phyloP scores from a whole-genome alignment of 1,139 yeast species.

The Yamadazyma buinensis region DNA sequence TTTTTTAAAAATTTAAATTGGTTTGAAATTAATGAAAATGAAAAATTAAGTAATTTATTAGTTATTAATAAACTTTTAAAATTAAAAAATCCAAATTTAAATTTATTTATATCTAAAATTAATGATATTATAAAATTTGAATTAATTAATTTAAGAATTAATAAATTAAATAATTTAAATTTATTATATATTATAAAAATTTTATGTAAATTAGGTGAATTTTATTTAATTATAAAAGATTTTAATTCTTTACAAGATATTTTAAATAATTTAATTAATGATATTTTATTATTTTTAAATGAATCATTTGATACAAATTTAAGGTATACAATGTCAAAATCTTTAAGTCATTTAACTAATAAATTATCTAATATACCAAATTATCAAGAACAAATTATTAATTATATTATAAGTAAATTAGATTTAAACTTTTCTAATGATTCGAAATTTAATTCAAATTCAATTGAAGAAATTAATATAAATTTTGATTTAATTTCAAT shows the following conservation, averaged over 20 bases:
- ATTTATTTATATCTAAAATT: constrained; percentile 15
- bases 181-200: constrained; percentile 32
- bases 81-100: constrained; percentile 11
- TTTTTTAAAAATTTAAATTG: constrained; percentile 19
- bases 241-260: constrained; percentile 20
- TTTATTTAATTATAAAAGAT: constrained; percentile 13
- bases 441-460: not conserved
- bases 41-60: constrained; percentile 35
- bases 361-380: constrained; percentile 20
- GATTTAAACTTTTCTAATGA: constrained; percentile 16
- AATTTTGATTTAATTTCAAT: constrained; percentile 20
- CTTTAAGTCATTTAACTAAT: constrained; percentile 23
- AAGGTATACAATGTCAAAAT: constrained; percentile 37
- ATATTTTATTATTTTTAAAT: constrained; percentile 18
- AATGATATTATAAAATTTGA: constrained; percentile 15
- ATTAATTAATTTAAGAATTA: constrained; percentile 9
- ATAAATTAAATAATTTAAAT: constrained; percentile 18
- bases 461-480: constrained; percentile 16
- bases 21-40: constrained; percentile 13
- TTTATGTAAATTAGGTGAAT: constrained; percentile 25
- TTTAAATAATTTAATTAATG: constrained; percentile 28
- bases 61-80: constrained; percentile 37
- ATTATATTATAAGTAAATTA: constrained; percentile 24
- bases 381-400: constrained; percentile 31
- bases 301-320: constrained; percentile 28